phyloP scores from a whole-genome alignment of 805 yeast genomes.

The Candida tibetensis region DNA sequence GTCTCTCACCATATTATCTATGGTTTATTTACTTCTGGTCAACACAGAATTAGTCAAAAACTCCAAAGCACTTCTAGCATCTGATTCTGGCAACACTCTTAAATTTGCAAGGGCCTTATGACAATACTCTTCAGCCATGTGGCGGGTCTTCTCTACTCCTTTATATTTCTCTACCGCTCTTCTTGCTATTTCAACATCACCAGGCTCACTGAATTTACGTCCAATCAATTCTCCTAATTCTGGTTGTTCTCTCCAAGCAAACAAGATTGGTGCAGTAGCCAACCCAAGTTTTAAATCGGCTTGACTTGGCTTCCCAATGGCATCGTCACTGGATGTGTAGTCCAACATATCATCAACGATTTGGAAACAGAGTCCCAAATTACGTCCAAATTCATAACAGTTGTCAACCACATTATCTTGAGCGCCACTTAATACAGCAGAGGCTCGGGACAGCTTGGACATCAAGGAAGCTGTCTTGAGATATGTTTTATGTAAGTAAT shows the following conservation, averaged over 20 bases:
- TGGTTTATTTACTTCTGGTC: slow-evolving; percentile 65
- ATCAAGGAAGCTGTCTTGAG: slow-evolving; percentile 91
- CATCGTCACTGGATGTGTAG: slow-evolving; percentile 80
- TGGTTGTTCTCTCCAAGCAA: slow-evolving; percentile 89
- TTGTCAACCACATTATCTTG: slow-evolving; percentile 71
- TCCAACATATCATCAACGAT: slow-evolving; percentile 95
- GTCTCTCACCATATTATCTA: no score
- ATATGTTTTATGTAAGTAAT: slow-evolving; percentile 92
- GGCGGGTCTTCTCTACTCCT: slow-evolving; percentile 75
- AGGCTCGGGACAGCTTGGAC: slow-evolving; percentile 89
- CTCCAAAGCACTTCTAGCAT: slow-evolving; percentile 83
- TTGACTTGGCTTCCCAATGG: slow-evolving; percentile 92
- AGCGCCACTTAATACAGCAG: slow-evolving; percentile 90
- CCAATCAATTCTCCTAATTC: slow-evolving; percentile 79
- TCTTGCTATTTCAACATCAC: slow-evolving; percentile 84
- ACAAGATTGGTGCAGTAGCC: slow-evolving; percentile 95
- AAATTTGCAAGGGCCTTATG: slow-evolving; percentile 70
- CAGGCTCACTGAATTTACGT: slow-evolving; percentile 75
- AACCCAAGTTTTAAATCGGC: slow-evolving; percentile 92
- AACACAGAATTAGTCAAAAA: slow-evolving; percentile 79
- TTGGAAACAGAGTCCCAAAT: slow-evolving; percentile 93
- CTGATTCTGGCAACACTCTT: slow-evolving; percentile 77
- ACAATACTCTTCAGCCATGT: slow-evolving; percentile 77
- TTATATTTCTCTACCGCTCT: slow-evolving; percentile 64
- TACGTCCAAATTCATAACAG: slow-evolving; percentile 88